phyloP scores from a whole-genome alignment of 495 filamentous ascomycete genomes.

The Aspergillus sparsus region DNA sequence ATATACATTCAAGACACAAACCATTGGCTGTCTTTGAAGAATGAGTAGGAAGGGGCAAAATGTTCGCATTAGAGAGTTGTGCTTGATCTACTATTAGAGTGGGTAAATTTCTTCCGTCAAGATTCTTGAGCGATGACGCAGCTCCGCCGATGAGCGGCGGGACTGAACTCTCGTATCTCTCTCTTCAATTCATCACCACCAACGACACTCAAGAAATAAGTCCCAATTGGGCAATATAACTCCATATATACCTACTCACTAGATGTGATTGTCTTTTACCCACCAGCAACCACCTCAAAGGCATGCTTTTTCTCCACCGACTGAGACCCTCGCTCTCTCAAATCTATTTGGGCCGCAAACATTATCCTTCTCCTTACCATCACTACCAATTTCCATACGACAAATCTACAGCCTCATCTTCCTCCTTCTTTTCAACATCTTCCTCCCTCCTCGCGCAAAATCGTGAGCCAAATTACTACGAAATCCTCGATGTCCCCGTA shows the following conservation, averaged over 20 bases:
- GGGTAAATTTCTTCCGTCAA: no score
- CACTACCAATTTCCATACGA: neutral
- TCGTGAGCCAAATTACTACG: conserved; percentile 66
- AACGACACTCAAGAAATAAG: neutral
- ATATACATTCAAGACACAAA: no score
- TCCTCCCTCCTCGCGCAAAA: conserved; percentile 27
- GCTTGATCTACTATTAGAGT: no score
- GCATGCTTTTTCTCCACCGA: conserved; percentile 25
- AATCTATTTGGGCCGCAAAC: conserved; percentile 2
- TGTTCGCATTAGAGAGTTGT: no score
- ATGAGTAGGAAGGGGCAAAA: no score
- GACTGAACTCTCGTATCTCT: neutral
- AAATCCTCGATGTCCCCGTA: conserved; percentile 71
- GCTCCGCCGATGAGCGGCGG: no score
- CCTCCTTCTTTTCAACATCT: conserved; percentile 46
- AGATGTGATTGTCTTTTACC: conserved; percentile 3
- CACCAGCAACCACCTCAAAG: conserved; percentile 6
- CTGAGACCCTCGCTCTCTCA: conserved; percentile 14
- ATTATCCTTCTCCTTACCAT: neutral
- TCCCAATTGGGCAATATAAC: neutral
- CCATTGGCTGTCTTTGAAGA: no score
- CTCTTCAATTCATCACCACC: neutral
- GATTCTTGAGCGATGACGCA: no score
- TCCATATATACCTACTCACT: neutral
- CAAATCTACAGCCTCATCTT: conserved; percentile 1